Percentiles rank a stretch among this genome's conserved stretches.
Evolutionary conservation across 805 yeast genomes (phyloP).

Genomic region (Peterozyma toletana): DNA sequence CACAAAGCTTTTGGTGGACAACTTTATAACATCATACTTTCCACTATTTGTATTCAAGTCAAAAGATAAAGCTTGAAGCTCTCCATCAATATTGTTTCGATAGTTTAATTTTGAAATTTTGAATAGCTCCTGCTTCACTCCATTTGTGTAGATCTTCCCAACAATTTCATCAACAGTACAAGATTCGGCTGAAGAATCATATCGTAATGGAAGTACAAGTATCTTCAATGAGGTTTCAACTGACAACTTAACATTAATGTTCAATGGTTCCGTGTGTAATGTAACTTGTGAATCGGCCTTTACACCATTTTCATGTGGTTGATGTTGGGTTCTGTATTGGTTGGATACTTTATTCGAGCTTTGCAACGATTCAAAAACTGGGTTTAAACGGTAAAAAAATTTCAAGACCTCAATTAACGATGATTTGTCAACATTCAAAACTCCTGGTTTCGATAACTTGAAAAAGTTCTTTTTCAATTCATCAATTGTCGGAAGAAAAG

Average conservation of each 20-base stretch:
- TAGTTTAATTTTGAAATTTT: background rate
- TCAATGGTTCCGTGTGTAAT: slow-evolving; percentile 32
- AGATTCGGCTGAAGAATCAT: slow-evolving; percentile 24
- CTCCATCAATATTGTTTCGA: slow-evolving; percentile 9
- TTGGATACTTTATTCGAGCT: background rate
- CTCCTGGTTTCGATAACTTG: slow-evolving; percentile 35
- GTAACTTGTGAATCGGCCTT: slow-evolving; percentile 17
- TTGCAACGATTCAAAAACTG: slow-evolving; percentile 9
- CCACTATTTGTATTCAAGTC: slow-evolving; percentile 12
- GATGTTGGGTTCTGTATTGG: background rate
- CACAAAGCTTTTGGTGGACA: slow-evolving; percentile 10
- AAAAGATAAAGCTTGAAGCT: slow-evolving; percentile 15
- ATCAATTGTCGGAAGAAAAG: slow-evolving; percentile 6
- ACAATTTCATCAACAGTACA: slow-evolving; percentile 27
- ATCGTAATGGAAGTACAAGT: slow-evolving; percentile 36
- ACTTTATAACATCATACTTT: slow-evolving; percentile 18
- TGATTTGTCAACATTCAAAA: slow-evolving; percentile 12
- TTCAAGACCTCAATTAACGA: slow-evolving; percentile 3
- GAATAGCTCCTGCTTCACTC: slow-evolving; percentile 13
- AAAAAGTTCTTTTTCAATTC: slow-evolving; percentile 26
- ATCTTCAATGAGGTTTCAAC: slow-evolving; percentile 14
- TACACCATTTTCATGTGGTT: background rate
- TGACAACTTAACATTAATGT: slow-evolving; percentile 17
- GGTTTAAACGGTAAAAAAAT: slow-evolving; percentile 9
- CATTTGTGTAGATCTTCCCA: background rate